Percentiles rank a stretch among this genome's conserved stretches.
These are phyloP conservation scores for Ustilago trichophora DNA, from an alignment of 1,284 basidiomycete genomes.

Conservation along the genomic window DNA sequence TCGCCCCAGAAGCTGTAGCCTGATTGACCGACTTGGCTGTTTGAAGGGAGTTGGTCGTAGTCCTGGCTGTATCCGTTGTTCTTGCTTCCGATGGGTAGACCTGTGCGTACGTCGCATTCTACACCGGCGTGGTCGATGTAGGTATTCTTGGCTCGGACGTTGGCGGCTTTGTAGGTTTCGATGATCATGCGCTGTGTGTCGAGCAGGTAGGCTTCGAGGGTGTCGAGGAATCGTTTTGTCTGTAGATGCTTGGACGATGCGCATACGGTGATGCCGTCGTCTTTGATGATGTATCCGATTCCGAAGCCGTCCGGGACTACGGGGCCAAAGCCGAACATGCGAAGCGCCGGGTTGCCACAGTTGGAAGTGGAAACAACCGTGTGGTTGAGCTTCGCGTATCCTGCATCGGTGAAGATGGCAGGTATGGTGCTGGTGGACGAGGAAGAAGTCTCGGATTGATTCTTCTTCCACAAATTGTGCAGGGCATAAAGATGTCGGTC, in stretches of 20 bases:
- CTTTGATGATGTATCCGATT: constrained; percentile 89
- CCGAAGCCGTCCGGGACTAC: constrained; percentile 66
- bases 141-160: constrained; percentile 44
- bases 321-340: constrained; percentile 69
- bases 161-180: constrained; percentile 60
- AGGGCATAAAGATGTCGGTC: constrained; percentile 86
- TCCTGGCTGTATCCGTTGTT: constrained; percentile 46
- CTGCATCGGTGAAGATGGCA: constrained; percentile 85
- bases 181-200: constrained; percentile 55
- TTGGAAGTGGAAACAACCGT: constrained; percentile 91
- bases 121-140: constrained; percentile 63
- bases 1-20: constrained; percentile 48
- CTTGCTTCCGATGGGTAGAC: constrained; percentile 56
- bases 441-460: constrained; percentile 59
- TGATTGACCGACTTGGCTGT: constrained; percentile 27
- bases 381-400: constrained; percentile 81
- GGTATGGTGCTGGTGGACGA: no score
- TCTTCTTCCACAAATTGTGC: constrained; percentile 82
- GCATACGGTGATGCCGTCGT: constrained; percentile 70
- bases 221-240: constrained; percentile 87
- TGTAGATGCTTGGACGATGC: constrained; percentile 95
- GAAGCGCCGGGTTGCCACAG: constrained; percentile 92
- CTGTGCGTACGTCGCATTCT: constrained; percentile 63
- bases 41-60: constrained; percentile 3
- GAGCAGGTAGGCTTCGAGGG: constrained; percentile 79